A percentile compares a stretch with the other conserved stretches of the same genome.
phyloP scores from a whole-genome alignment of 352 stramenopile species.

The Globisporangium polare region DNA sequence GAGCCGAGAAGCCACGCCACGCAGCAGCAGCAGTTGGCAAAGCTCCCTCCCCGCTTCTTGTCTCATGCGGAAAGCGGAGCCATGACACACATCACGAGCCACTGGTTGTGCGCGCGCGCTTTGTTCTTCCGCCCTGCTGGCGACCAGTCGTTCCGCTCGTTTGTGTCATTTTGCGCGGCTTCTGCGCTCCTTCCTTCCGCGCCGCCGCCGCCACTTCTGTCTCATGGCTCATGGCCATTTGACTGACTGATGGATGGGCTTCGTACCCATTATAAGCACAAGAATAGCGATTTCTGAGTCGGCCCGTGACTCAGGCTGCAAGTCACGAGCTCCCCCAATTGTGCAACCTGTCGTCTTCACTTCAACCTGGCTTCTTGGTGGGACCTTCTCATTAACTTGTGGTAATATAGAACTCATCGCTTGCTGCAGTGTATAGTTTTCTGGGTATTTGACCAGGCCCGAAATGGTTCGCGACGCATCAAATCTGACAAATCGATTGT shows the following conservation, averaged over 20 bases:
- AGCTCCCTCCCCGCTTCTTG: neutral
- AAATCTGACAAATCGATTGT: too few relatives aligned
- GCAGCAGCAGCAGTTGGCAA: neutral
- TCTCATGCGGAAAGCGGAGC: slow-evolving; percentile 5
- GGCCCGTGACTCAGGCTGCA: too few relatives aligned
- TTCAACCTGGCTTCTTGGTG: slow-evolving; percentile 9
- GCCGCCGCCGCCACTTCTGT: too few relatives aligned
- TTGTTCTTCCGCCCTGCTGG: slow-evolving; percentile 9
- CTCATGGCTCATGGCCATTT: neutral
- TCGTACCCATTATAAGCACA: neutral
- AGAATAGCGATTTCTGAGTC: too few relatives aligned
- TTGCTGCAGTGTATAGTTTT: neutral
- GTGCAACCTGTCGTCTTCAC: slow-evolving; percentile 1
- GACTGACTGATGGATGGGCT: neutral
- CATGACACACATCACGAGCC: neutral
- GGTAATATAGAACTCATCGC: neutral
- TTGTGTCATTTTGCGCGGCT: too few relatives aligned
- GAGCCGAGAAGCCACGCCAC: neutral
- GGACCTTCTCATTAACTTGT: neutral
- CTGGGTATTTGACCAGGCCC: too few relatives aligned
- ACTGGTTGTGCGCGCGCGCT: neutral
- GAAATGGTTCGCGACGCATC: too few relatives aligned
- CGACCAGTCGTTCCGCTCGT: neutral
- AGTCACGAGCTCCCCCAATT: neutral
- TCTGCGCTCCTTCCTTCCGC: too few relatives aligned